Base-by-base conservation (phyloP, 2,329 filamentous ascomycete species). In the Trematosphaeria pertusa region DNA sequence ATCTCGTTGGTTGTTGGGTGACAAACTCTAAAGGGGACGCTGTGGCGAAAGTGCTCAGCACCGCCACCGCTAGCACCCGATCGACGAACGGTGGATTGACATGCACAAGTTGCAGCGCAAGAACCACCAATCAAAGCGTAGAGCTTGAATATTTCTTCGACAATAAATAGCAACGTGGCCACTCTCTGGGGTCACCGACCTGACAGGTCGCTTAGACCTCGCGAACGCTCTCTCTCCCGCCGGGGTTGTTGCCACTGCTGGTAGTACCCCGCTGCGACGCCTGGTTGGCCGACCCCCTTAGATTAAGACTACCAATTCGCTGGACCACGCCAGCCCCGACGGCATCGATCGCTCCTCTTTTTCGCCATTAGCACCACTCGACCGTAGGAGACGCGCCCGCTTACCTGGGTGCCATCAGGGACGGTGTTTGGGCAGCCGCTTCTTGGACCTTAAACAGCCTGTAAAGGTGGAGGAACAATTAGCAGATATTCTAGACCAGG, bases 291-390 rank as follows among this genome's bases (percentile, higher is more conserved):
- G 50, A 51, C n/a, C 68, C 65, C 31, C 87, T 77, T 34, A 95
- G 75, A 65, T 89, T 91, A 53, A 94, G 84, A 46, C 87, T 88
- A 5, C 91, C 90, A 60, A 97, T 94, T 21, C 92, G 82, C 51
- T 88, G 88, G 15, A 96, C 91, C 41, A 97, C 85, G 56, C 92
- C 93, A 71, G 87, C 93, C 0, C 93, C 93, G 1, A 97, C 91
- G 0, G 91, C 92, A 72, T 97, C 93, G 2, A 97, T 91, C 1
- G 92, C 93, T 0, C 93, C 93, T n/a, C n/a, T n/a, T n/a, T n/a
- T n/a, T n/a, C n/a, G n/a, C n/a, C 24, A 12, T 28, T 28, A 28
- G 24, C 24, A 28, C n/a, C n/a, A n/a, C n/a, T n/a, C n/a, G n/a
- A n/a, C n/a, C n/a, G n/a, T n/a, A n/a, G n/a, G n/a, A n/a, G n/a